A percentile compares a stretch with the other conserved stretches of the same genome.
These are phyloP conservation scores for Tremella fuciformis DNA, from an alignment of 768 basidiomycete species.

Conservation along the genomic window DNA sequence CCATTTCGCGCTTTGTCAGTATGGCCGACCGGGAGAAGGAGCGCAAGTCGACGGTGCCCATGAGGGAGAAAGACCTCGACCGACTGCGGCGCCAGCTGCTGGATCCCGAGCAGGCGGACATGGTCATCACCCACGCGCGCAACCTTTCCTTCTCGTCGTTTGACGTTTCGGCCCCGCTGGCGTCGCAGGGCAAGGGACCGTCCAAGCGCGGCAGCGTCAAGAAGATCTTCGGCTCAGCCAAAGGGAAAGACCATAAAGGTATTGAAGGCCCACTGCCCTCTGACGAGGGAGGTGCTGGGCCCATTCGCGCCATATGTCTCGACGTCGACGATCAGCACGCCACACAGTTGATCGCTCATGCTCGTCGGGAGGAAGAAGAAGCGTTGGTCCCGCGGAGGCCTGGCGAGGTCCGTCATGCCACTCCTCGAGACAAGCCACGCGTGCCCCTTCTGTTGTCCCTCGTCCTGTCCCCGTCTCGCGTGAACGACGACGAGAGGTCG, in stretches of 20 bases:
- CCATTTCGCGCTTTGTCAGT: not conserved
- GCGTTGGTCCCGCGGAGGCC: slow-evolving; percentile 6
- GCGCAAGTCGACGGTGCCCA: slow-evolving; percentile 4
- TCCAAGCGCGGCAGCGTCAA: not conserved
- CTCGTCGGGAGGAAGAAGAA: slow-evolving; percentile 8
- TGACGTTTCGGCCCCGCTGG: not conserved
- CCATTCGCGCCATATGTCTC: slow-evolving; percentile 25
- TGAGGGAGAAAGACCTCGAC: slow-evolving; percentile 25
- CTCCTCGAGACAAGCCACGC: slow-evolving; percentile 10
- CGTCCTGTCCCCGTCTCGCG: not conserved
- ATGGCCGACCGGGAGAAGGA: not conserved
- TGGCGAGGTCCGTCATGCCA: slow-evolving; percentile 6
- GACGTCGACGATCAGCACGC: slow-evolving; percentile 21
- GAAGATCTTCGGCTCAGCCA: too few species aligned
- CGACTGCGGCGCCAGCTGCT: slow-evolving; percentile 26
- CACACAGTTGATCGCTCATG: slow-evolving; percentile 14
- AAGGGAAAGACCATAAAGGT: not conserved
- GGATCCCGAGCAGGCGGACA: slow-evolving; percentile 17
- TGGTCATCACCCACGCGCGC: slow-evolving; percentile 22
- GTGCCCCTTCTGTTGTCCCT: slow-evolving; percentile 22
- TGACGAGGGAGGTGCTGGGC: slow-evolving; percentile 15
- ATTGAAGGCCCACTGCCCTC: not conserved
- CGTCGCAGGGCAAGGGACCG: not conserved
- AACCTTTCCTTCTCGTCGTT: slow-evolving; percentile 5
- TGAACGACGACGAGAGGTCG: not conserved